Conservation (phyloP, 2,329 filamentous ascomycete genomes). For the Xylaria multiplex region DNA sequence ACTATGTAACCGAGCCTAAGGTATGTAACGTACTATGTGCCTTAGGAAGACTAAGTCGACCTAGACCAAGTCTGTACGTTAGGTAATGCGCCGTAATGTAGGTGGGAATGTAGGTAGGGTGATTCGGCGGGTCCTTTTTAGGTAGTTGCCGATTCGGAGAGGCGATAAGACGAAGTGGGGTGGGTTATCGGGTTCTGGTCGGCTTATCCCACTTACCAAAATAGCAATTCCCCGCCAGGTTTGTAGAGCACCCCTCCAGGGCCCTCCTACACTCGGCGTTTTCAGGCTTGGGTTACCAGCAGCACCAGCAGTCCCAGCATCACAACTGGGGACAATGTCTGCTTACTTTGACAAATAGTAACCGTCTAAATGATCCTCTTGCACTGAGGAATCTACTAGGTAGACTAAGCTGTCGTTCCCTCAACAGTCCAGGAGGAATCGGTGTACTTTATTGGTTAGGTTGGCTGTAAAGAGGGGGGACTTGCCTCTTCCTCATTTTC, state of each 20-base stretch:
- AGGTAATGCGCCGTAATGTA: too few relatives aligned
- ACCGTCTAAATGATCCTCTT: constrained; percentile 8
- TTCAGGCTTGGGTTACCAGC: neutral
- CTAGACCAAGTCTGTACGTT: too few relatives aligned
- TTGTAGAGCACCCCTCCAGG: constrained; percentile 25
- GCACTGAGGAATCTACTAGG: neutral
- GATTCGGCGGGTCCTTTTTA: constrained; percentile 34
- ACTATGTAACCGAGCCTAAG: too few relatives aligned
- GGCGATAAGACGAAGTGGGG: constrained; percentile 23
- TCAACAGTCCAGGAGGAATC: neutral
- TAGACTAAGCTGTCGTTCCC: neutral
- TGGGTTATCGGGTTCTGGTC: constrained; percentile 15
- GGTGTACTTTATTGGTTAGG: constrained; percentile 20
- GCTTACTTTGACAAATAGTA: constrained; percentile 35
- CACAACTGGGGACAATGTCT: neutral
- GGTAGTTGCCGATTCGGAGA: constrained; percentile 37
- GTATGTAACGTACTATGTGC: too few relatives aligned
- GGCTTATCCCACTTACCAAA: constrained; percentile 22
- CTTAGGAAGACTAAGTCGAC: too few relatives aligned
- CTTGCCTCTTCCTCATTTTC: constrained; percentile 7
- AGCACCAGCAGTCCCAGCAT: neutral
- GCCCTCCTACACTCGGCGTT: constrained; percentile 18
- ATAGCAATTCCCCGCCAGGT: constrained; percentile 26
- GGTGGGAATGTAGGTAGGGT: neutral
- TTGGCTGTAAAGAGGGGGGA: constrained; percentile 3